A percentile compares a stretch with the other conserved stretches of the same genome.
Evolutionary conservation across 1,139 yeast genomes (phyloP).

Genomic region (Hemisphaericaspora xylofermentans): DNA sequence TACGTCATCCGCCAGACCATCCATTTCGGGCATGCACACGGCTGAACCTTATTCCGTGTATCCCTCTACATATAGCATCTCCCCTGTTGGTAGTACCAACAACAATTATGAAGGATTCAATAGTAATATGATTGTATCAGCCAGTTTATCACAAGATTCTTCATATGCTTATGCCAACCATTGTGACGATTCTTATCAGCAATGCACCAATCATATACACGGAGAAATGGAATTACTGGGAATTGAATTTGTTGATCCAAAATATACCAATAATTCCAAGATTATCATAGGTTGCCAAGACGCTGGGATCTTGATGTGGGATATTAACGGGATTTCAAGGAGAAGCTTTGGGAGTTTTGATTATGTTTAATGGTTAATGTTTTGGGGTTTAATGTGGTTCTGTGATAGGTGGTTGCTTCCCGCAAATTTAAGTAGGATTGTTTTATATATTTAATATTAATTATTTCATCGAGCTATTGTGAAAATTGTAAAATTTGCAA

Average conservation of each 20-base stretch:
- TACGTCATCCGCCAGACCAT: slow-evolving; percentile 16
- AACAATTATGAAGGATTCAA: background rate
- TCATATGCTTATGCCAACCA: slow-evolving; percentile 14
- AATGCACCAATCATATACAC: slow-evolving; percentile 36
- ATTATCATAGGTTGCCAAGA: slow-evolving; percentile 44
- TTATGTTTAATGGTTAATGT: slow-evolving; percentile 19
- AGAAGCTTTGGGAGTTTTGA: slow-evolving; percentile 41
- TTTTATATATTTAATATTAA: too few species aligned
- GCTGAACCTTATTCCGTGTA: background rate
- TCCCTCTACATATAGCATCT: too few species aligned
- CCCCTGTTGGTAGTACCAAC: background rate
- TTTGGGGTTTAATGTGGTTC: too few species aligned
- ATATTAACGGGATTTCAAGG: slow-evolving; percentile 39
- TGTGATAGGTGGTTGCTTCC: too few species aligned
- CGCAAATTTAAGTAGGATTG: too few species aligned
- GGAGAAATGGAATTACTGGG: slow-evolving; percentile 51
- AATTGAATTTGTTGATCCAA: slow-evolving; percentile 33
- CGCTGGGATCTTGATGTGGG: slow-evolving; percentile 47
- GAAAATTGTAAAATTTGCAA: background rate
- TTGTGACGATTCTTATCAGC: slow-evolving; percentile 27
- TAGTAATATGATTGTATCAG: background rate
- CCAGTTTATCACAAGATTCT: slow-evolving; percentile 2
- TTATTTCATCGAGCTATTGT: background rate
- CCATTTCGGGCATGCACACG: slow-evolving; percentile 9
- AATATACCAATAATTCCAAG: slow-evolving; percentile 23